A percentile compares a stretch with the other conserved stretches of the same genome.
Conservation (phyloP, 495 filamentous ascomycete species). For the Schizothecium vesticola region DNA sequence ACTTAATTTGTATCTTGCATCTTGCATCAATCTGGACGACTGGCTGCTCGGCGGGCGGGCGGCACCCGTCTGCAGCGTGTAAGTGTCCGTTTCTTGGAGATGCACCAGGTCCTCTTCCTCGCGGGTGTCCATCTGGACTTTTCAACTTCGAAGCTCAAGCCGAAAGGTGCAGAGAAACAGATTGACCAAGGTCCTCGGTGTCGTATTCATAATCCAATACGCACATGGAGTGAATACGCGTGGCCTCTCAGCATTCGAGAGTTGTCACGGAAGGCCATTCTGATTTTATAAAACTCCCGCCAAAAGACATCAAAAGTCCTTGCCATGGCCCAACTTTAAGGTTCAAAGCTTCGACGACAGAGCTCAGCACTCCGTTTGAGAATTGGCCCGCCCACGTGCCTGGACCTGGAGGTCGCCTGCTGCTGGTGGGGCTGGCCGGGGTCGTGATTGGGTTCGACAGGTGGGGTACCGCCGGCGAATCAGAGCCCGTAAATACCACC, state of each 20-base stretch:
- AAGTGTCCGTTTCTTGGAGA: too few relatives aligned
- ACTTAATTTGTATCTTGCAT: neutral
- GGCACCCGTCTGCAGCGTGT: too few relatives aligned
- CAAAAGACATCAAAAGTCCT: neutral
- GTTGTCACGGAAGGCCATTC: too few relatives aligned
- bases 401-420: neutral
- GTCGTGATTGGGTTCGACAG: neutral
- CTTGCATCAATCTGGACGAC: neutral
- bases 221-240: too few relatives aligned
- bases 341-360: neutral
- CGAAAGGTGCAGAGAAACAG: too few relatives aligned
- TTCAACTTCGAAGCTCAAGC: neutral
- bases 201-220: too few relatives aligned
- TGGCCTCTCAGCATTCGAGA: too few relatives aligned
- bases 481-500: conserved; percentile 14
- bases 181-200: too few relatives aligned
- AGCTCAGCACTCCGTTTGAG: neutral
- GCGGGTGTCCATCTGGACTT: neutral
- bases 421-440: conserved; percentile 2
- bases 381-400: neutral
- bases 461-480: conserved; percentile 10
- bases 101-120: too few relatives aligned
- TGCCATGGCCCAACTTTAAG: neutral
- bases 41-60: neutral
- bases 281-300: neutral